Conservation (phyloP, 306 rosid genomes). For the Lotus japonicus region DNA sequence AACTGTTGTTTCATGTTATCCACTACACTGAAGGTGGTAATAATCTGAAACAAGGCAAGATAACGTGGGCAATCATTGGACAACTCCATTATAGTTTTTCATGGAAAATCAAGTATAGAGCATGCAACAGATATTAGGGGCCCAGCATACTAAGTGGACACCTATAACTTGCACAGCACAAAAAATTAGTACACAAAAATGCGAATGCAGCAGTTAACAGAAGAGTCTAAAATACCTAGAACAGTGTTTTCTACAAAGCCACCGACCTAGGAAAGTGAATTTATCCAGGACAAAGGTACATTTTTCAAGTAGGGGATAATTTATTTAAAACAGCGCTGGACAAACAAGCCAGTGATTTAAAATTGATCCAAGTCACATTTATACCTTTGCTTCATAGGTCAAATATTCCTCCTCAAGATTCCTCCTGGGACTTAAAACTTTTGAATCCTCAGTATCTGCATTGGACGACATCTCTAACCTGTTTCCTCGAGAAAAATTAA, state of each 20-base stretch:
- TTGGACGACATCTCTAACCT: slow-evolving; percentile 45
- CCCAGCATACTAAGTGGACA: slow-evolving; percentile 8
- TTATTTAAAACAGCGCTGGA: neutral
- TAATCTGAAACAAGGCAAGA: slow-evolving; percentile 55
- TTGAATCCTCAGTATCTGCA: slow-evolving; percentile 50
- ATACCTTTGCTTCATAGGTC: slow-evolving; percentile 81
- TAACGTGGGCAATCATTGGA: neutral
- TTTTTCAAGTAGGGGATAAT: neutral
- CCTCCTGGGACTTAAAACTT: slow-evolving; percentile 57
- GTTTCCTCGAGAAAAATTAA: slow-evolving; percentile 30
- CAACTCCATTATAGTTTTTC: neutral
- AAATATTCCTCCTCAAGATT: slow-evolving; percentile 94
- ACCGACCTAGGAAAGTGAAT: neutral
- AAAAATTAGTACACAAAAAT: neutral
- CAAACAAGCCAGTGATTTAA: slow-evolving; percentile 9
- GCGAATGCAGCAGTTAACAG: neutral
- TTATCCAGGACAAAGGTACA: neutral
- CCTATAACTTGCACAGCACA: neutral
- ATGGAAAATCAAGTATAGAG: slow-evolving; percentile 10
- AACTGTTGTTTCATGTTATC: slow-evolving; percentile 92
- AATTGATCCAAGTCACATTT: neutral
- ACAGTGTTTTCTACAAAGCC: slow-evolving; percentile 12
- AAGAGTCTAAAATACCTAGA: neutral
- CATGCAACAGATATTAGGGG: neutral
- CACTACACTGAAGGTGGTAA: slow-evolving; percentile 92